Evolutionary conservation across 176 grass and related monocot genomes (phyloP), one percentile per base, ranked within the genome.

Genomic region (Oryza australiensis): DNA sequence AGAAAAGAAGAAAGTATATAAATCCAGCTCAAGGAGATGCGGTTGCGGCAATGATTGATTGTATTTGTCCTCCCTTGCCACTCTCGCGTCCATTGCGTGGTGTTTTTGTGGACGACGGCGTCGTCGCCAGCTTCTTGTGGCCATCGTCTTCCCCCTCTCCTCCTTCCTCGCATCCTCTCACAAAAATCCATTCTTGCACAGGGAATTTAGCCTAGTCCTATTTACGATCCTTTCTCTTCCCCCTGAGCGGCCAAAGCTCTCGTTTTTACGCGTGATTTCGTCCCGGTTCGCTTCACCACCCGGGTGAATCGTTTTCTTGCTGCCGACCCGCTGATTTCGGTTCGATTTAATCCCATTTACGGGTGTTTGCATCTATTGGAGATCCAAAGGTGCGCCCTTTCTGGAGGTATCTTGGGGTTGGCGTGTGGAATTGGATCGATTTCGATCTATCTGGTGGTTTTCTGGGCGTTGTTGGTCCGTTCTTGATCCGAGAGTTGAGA

Each of bases 91-190:
- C 18, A 20, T 86, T 86, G 88, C 88, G 88, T 86, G 88, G 35
- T 83, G 84, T 78, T 83, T 90, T 83, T 63, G 88, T 73, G 84
- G 74, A 86, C 88, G 73, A 74, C 84, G 88, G 28, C 84, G 79
- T 49, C 73, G 82, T 78, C 78, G 67, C 79, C 83, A 72, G 60
- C 87, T 74, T 78, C 88, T 27, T 86, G 88, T 90, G 88, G 88
- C 79, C 82, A 74, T 90, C 75, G 37, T 73, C 62, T 79, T 22
- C 84, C 51, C 23, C 15, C 37, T 72, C 12, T 33, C 62, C 69
- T 40, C 43, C 76, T 73, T 62, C 14, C 32, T 41, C 48, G 64
- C 77, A 27, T 76, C 28, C 59, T 83, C 72, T 20, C 37, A 65
- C 16, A 81, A 46, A 72, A 77, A 33, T 77, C 83, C 67, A 12